Percentiles rank a stretch among this genome's conserved stretches.
Evolutionary conservation across 1,284 basidiomycete species (phyloP).

Genomic region (Leccinum subrobustum): DNA sequence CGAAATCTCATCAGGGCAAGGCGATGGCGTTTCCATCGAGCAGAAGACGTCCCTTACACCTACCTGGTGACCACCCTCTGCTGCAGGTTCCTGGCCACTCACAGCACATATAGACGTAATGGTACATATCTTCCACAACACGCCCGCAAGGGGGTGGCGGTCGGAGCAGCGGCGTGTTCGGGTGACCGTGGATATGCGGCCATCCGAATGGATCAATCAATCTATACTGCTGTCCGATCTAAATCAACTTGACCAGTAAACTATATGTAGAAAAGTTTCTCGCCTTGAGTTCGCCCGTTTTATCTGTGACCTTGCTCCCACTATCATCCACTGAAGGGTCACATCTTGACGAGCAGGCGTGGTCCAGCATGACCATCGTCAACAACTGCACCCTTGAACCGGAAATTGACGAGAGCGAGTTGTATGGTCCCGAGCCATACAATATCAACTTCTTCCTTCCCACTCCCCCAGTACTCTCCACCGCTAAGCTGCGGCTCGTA

Average conservation of each 20-base stretch:
- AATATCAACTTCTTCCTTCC: slow-evolving; percentile 17
- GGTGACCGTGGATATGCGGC: neutral
- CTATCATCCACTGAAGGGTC: neutral
- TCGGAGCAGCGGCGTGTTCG: neutral
- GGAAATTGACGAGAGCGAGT: slow-evolving; percentile 3
- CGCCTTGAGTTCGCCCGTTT: neutral
- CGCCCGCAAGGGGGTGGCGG: neutral
- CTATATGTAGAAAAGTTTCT: neutral
- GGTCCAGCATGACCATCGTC: slow-evolving; percentile 8
- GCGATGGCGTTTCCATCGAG: neutral
- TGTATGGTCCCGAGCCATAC: slow-evolving; percentile 22
- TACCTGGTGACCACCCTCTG: neutral
- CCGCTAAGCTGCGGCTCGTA: slow-evolving; percentile 21
- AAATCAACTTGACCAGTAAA: neutral
- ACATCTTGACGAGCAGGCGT: neutral
- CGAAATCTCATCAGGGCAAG: rapidly evolving
- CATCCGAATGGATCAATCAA: neutral
- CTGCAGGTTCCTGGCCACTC: neutral
- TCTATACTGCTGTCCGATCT: neutral
- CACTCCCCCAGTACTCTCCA: slow-evolving; percentile 9
- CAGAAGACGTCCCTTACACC: neutral
- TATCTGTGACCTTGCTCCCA: neutral
- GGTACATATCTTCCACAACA: too few species aligned
- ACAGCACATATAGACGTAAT: neutral
- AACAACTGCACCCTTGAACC: slow-evolving; percentile 12